phyloP scores from a whole-genome alignment of 306 rosid species.

The Fagus crenata region DNA sequence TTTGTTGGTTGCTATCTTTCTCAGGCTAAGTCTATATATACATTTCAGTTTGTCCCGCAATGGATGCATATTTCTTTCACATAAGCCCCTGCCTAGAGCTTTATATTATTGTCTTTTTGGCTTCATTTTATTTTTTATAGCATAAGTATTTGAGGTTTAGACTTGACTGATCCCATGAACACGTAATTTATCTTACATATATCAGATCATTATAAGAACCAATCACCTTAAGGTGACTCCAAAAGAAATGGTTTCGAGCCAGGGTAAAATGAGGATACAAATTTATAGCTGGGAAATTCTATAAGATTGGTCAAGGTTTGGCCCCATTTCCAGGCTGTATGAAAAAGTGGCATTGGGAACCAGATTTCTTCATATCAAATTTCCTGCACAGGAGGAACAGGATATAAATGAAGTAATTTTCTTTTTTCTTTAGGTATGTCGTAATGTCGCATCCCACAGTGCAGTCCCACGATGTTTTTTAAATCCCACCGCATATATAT shows the following conservation, averaged over 20 bases:
- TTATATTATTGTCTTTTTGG: neutral
- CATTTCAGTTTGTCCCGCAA: neutral
- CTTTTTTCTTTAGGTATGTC: neutral
- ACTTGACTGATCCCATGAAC: too few species aligned
- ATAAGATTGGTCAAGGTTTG: neutral
- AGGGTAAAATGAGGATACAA: neutral
- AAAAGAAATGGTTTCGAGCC: neutral
- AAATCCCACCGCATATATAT: too few species aligned
- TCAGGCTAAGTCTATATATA: neutral
- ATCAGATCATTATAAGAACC: too few species aligned
- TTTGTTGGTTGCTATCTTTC: neutral
- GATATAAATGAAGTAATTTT: neutral
- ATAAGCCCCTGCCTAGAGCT: neutral
- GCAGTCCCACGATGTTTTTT: too few species aligned
- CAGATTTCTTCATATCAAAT: neutral
- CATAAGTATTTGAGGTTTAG: too few species aligned
- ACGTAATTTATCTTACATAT: too few species aligned
- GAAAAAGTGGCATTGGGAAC: neutral
- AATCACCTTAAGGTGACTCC: too few species aligned
- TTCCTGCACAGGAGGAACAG: neutral
- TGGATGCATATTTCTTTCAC: neutral
- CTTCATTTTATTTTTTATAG: neutral
- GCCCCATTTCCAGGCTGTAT: conserved; percentile 17
- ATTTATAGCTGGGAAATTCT: neutral
- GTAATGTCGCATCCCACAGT: too few species aligned